Base-by-base conservation (phyloP, 371 early-diverging fungal genomes). In the Neoconidiobolus thromboides region DNA sequence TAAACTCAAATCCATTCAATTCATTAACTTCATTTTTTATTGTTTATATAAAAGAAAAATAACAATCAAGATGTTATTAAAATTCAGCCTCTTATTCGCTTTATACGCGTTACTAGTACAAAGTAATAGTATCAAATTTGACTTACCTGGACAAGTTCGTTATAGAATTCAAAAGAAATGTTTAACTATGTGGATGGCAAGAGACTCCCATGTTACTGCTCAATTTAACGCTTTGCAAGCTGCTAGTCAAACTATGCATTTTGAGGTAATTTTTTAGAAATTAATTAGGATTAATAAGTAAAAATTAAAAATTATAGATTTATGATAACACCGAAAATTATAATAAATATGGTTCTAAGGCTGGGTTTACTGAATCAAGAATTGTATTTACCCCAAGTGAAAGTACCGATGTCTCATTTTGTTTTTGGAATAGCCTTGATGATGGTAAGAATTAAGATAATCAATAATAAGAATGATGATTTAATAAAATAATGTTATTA, bases 141-240 rank as follows among this genome's bases (percentile, higher is more conserved):
- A 57, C 36, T 57, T 57, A 26, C 57, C 57, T 43, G 57, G 43
- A 43, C 44, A 41, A 15, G 41, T 43, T 46, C n/a, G 9, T 43
- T 44, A 57, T 40, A 14, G 43, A n/a, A 44, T 57, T 43, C 57
- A 57, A 15, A 58, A 58, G 14, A 58, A 58, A 58, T 58, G 58
- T 49, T 46, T 48, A 15, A 26, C 58, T 37, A 58, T 58, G 58
- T 58, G 58, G 58, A 26, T 58, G 7, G 36, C 48, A 4, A 58
- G 48, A 48, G 58, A 58, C 5, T 48, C 48, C 36, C 58, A 58
- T 39, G 48, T 58, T 9, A 58, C 48, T 36, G 58, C 48, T 14
- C 15, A 9, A 2, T 10, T 58, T 36, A 58, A 38, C 9, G 14
- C 58, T 12, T 36, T 48, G 4, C 5, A 47, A 9, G 42, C 15